Evolutionary conservation across 169 alveolate species (phyloP).

Genomic region (Plasmodium chabaudi): DNA sequence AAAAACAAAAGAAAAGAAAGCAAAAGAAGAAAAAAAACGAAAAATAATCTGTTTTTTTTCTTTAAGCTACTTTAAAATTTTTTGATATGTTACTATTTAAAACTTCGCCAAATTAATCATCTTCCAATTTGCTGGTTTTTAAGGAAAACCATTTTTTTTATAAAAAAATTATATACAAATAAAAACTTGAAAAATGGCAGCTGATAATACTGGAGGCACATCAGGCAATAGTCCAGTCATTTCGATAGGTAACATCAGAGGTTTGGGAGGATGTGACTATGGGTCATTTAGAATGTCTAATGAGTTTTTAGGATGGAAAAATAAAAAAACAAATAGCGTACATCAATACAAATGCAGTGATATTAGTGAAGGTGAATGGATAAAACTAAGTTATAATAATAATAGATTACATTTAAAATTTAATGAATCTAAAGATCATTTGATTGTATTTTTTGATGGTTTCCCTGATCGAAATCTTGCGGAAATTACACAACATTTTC

Average conservation of each 20-base stretch:
- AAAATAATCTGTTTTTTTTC: no score
- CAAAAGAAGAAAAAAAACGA: no score
- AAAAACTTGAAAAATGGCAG: not conserved
- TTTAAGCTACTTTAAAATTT: no score
- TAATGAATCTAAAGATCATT: constrained; percentile 53
- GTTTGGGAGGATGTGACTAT: constrained; percentile 76
- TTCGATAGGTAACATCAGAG: constrained; percentile 63
- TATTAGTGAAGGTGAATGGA: constrained; percentile 85
- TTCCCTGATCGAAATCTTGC: constrained; percentile 75
- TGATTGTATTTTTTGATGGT: constrained; percentile 65
- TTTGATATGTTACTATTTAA: no score
- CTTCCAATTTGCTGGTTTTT: no score
- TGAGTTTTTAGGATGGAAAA: constrained; percentile 93
- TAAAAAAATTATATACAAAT: no score
- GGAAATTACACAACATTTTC: constrained; percentile 90
- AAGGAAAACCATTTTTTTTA: no score
- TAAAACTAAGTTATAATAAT: constrained; percentile 84
- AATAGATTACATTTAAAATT: constrained; percentile 54
- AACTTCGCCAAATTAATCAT: no score
- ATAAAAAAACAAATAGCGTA: constrained; percentile 91
- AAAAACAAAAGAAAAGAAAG: no score
- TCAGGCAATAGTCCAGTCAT: constrained; percentile 41
- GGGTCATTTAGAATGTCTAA: constrained; percentile 92
- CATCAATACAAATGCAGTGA: constrained; percentile 90
- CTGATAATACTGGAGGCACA: constrained; percentile 15